A percentile compares a stretch with the other conserved stretches of the same genome.
These are phyloP conservation scores for Exophiala spinifera DNA, from an alignment of 2,329 filamentous ascomycete genomes.

Conservation along the genomic window DNA sequence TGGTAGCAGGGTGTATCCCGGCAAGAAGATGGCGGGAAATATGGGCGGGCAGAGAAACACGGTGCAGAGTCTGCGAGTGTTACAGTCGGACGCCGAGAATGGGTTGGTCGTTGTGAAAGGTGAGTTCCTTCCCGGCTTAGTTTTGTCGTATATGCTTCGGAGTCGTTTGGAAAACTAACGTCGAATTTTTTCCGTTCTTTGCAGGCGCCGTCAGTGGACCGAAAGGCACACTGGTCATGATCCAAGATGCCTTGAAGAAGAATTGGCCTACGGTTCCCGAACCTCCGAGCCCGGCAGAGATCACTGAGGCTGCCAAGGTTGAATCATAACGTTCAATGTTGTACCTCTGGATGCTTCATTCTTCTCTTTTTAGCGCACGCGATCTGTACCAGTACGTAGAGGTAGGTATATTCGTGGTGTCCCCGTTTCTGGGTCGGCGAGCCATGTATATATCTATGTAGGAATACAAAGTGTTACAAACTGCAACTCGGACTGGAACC, in stretches of 20 bases:
- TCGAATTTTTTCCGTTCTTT: background rate
- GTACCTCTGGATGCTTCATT: too few relatives aligned
- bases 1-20: constrained; percentile 86
- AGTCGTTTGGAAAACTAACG: background rate
- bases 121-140: constrained; percentile 33
- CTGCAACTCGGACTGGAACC: too few relatives aligned
- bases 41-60: constrained; percentile 92
- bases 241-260: constrained; percentile 92
- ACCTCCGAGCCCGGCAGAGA: constrained; percentile 12
- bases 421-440: background rate
- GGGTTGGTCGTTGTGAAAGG: constrained; percentile 88
- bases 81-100: constrained; percentile 82
- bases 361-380: background rate
- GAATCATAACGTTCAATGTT: constrained; percentile 6
- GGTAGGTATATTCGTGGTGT: background rate
- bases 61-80: constrained; percentile 82
- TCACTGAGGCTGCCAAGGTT: constrained; percentile 15
- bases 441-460: too few relatives aligned
- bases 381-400: constrained; percentile 24
- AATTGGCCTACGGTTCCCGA: constrained; percentile 58
- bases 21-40: constrained; percentile 95
- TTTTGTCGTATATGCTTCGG: too few relatives aligned
- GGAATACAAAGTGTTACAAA: background rate
- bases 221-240: constrained; percentile 76
- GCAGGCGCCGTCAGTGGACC: constrained; percentile 75